Percentiles rank a stretch among this genome's conserved stretches.
These are phyloP conservation scores for Rhododendron molle DNA, from an alignment of 148 eudicot species.

Conservation along the genomic window DNA sequence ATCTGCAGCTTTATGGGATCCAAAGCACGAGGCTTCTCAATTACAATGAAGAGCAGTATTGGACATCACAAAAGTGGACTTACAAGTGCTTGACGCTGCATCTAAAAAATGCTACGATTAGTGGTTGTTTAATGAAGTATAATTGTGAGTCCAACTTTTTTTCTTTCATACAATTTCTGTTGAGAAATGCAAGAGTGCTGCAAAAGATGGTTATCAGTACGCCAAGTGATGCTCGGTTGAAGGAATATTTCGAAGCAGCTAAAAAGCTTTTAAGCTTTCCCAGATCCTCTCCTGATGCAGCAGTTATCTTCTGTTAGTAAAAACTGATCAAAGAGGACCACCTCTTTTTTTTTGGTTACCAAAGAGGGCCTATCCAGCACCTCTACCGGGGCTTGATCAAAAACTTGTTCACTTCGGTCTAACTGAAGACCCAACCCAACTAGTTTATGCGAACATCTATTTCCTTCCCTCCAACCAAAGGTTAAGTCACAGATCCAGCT, in stretches of 20 bases:
- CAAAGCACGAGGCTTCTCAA: neutral
- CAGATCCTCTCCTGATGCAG: neutral
- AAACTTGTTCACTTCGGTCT: no score
- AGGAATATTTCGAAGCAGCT: neutral
- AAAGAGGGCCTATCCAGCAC: no score
- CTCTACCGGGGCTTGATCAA: no score
- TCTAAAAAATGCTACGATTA: neutral
- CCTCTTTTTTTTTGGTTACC: no score
- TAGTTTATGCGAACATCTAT: no score
- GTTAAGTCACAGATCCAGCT: no score
- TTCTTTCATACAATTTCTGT: neutral
- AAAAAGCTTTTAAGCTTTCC: neutral
- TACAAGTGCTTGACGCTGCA: neutral
- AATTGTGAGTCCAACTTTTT: neutral
- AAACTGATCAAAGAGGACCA: neutral
- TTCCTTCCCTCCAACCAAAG: no score
- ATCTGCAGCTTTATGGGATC: neutral
- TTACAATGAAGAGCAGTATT: neutral
- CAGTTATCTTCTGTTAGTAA: neutral
- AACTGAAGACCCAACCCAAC: no score
- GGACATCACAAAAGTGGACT: neutral
- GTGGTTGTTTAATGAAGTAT: neutral
- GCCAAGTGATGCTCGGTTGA: neutral
- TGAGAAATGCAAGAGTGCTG: neutral
- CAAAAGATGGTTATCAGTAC: neutral